Evolutionary conservation across 345 rosid species (phyloP).

Genomic region (Citrus trifoliata): DNA sequence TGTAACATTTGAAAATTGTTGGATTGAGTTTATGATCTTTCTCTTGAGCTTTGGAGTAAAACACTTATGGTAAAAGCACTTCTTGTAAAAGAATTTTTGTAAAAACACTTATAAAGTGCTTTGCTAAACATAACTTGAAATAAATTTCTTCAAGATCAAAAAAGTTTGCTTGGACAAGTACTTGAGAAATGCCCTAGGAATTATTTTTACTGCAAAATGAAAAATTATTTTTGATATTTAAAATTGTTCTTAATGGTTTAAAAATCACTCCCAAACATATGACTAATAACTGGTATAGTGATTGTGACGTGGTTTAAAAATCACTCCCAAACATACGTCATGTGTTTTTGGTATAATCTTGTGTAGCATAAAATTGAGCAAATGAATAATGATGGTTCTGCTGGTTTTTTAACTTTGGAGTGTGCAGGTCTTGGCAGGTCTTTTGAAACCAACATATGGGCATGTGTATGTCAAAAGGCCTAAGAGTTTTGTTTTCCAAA

Average conservation of each 20-base stretch:
- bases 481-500: conserved; percentile 81
- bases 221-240: not conserved
- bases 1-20: not conserved
- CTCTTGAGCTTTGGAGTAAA: not conserved
- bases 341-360: not conserved
- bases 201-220: too few relatives aligned
- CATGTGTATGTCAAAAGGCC: conserved; percentile 55
- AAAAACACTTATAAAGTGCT: not conserved
- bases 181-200: too few relatives aligned
- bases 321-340: too few relatives aligned
- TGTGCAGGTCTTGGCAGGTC: conserved; percentile 86
- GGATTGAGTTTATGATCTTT: not conserved
- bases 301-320: not conserved
- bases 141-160: too few relatives aligned
- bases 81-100: too few relatives aligned
- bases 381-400: not conserved
- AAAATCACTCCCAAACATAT: not conserved
- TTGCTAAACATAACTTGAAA: not conserved
- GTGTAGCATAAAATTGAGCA: not conserved
- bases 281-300: not conserved
- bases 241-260: not conserved
- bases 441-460: conserved; percentile 69
- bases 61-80: not conserved
- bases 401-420: not conserved
- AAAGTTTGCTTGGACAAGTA: too few relatives aligned